phyloP scores from a whole-genome alignment of 2,329 filamentous ascomycete genomes.

The Apiospora arundinis region DNA sequence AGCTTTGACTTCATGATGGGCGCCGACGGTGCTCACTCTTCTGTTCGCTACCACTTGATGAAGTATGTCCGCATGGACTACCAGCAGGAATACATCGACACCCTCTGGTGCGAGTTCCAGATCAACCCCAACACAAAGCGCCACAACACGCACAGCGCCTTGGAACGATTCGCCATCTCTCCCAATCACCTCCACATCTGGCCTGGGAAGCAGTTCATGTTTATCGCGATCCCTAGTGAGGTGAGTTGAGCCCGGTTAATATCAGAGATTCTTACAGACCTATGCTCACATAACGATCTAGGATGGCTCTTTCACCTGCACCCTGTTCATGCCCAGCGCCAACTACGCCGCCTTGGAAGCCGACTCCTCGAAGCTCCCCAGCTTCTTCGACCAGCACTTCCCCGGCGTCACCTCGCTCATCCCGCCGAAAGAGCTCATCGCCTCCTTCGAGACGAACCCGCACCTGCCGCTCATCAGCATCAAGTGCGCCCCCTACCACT shows the following conservation, averaged over 20 bases:
- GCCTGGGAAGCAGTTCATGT: conserved; percentile 95
- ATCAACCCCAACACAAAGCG: conserved; percentile 60
- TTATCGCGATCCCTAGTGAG: conserved; percentile 88
- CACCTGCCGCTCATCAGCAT: conserved; percentile 93
- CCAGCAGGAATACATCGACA: conserved; percentile 93
- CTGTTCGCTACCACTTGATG: conserved; percentile 92
- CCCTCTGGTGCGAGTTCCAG: conserved; percentile 95
- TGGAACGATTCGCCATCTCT: conserved; percentile 74
- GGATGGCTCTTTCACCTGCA: conserved; percentile 94
- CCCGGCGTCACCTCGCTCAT: conserved; percentile 83
- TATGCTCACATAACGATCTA: conserved; percentile 43
- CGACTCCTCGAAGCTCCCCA: conserved; percentile 63
- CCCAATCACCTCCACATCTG: conserved; percentile 97
- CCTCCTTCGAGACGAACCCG: conserved; percentile 81
- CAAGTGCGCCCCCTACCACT: conserved; percentile 91
- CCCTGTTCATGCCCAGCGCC: conserved; percentile 81
- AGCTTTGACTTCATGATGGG: conserved; percentile 93
- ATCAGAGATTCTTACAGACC: background rate
- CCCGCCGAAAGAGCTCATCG: conserved; percentile 67
- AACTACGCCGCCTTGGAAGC: conserved; percentile 73
- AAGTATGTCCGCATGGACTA: conserved; percentile 92
- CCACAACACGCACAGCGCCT: conserved; percentile 31
- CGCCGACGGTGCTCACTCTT: conserved; percentile 93
- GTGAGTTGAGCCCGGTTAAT: conserved; percentile 44
- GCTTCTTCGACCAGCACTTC: conserved; percentile 84